Base-by-base conservation (phyloP, 768 basidiomycete genomes). In the Tricholoma furcatifolium region DNA sequence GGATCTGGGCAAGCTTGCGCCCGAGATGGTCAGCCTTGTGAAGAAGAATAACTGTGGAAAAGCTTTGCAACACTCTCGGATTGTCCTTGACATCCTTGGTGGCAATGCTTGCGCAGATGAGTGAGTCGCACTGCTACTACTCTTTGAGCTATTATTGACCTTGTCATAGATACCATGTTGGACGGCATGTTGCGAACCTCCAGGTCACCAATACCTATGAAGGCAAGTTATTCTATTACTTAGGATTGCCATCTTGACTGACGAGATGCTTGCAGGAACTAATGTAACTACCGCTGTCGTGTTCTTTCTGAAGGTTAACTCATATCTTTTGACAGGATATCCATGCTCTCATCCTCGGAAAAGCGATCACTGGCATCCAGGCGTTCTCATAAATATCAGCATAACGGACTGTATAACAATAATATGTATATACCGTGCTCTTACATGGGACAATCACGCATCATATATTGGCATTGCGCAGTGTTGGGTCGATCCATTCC, bases 171-270 rank as follows among this genome's bases (percentile, higher is more conserved):
- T 97, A 94, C 64, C 91, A 93, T 64, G 85, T 98, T 49, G 92
- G 91, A n/a, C 74, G 96, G 31, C 95, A 98, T 72, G 94, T 91
- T 8, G 89, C 90, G 0, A 98, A 98, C 68, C 66, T 97, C 54
- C 95, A 98, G 65, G 88, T 98, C n/a, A 87, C 93, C 7, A 94
- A 94, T 61, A 98, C 94, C 0, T 97, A 97, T 65, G 94, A 97
- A 76, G 94, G 91, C 78, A 65, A 27, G 74, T 53, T 41, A 23
- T 15, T 60, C 27, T 41, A 11, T 11, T 14, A 11, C 14, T 11
- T 35, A 12, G 39, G 8, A 46, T 51, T 44, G 20, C 32, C 24
- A 14, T 3, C 43, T 42, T 34, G 43, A 43, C 27, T 45, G 14
- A 42, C 54, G 32, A 31, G 55, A 24, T 43, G 55, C 18, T 47